Evolutionary conservation across 768 basidiomycete genomes (phyloP), one percentile per base, ranked within the genome.

Genomic region (Amanita brunnescens): DNA sequence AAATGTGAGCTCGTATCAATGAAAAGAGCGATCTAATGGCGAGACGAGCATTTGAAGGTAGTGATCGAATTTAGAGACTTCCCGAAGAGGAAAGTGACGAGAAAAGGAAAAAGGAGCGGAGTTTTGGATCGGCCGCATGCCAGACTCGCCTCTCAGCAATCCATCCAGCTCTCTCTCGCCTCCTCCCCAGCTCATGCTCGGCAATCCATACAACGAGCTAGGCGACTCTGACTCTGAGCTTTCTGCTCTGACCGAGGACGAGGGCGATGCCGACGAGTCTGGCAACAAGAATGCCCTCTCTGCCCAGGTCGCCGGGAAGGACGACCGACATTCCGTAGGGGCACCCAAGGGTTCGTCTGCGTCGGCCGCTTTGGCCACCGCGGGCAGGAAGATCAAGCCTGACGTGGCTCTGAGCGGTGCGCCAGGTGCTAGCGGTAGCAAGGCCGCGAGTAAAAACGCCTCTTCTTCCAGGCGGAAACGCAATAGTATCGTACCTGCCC

Each of bases 181-280:
- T 47, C 68, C 55, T 21, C 66, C 35, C n/a, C 21, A 13, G 5
- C 16, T 18, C 18, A 53, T 46, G 37, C 35, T 14, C 34, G 5
- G 24, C 3, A 10, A 6, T 13, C 8, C 35, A 57, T 43, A 35
- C 57, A 55, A 51, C 29, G 55, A 58, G 24, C 58, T 57, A 51
- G 67, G 59, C 53, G 68, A 81, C 69, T 73, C 65, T 30, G 85
- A 79, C 64, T 88, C 87, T 5, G 87, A 89, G 68, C 78, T 90
- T 53, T 88, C 86, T 38, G 87, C 87, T 63, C 79, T 90, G 62
- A 89, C 87, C 13, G 87, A 90, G 61, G 87, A 89, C 61, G 86
- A 88, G 58, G 78, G 83, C 57, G 83, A 85, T 37, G 57, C 56
- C 14, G 60, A 54, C 10, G 51, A 58, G 13, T 55, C 53, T 24